Conservation (phyloP, 2,329 filamentous ascomycete genomes). For the Alternaria brassicicola region DNA sequence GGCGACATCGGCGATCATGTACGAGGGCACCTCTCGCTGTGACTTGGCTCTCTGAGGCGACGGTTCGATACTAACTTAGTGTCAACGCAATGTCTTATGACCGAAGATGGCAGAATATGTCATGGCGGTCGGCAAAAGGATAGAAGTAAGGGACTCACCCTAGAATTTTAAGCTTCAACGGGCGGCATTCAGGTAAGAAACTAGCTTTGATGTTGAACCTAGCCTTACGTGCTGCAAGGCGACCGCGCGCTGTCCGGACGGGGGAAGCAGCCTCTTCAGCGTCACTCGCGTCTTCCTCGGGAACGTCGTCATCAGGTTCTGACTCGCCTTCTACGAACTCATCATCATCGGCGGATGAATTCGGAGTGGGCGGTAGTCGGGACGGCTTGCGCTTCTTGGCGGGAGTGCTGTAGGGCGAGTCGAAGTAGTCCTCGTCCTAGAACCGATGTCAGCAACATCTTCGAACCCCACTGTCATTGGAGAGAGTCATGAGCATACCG, state of each 20-base stretch:
- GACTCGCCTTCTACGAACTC: constrained; percentile 22
- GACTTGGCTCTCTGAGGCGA: background rate
- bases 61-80: background rate
- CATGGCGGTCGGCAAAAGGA: background rate
- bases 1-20: background rate
- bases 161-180: background rate
- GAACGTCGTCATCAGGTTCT: constrained; percentile 17
- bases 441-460: background rate
- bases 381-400: constrained; percentile 19
- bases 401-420: constrained; percentile 8
- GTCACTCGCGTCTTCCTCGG: constrained; percentile 1
- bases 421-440: constrained; percentile 16
- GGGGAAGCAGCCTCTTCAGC: constrained; percentile 4
- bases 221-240: constrained; percentile 19
- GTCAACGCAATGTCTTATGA: background rate
- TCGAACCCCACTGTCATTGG: background rate
- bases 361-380: background rate
- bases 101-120: no score
- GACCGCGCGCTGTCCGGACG: background rate
- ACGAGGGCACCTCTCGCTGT: background rate
- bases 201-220: constrained; percentile 15
- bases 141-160: background rate
- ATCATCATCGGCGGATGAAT: constrained; percentile 18
- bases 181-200: background rate
- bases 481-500: constrained; percentile 1